A percentile compares a stretch with the other conserved stretches of the same genome.
Evolutionary conservation across 1,284 basidiomycete species (phyloP).

Genomic region (Tilletia setariae): DNA sequence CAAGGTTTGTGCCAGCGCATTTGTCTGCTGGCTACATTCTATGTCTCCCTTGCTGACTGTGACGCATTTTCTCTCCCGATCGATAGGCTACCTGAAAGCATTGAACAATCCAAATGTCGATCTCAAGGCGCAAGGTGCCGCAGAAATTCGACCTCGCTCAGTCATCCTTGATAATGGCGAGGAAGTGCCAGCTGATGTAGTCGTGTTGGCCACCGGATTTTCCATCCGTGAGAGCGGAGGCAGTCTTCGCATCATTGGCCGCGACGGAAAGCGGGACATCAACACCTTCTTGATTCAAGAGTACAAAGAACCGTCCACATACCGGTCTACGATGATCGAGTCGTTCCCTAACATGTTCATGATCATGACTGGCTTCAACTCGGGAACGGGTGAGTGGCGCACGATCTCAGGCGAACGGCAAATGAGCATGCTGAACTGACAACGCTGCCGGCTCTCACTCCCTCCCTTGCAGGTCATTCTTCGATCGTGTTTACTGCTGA

Average conservation of each 20-base stretch:
- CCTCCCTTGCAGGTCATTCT: conserved; percentile 27
- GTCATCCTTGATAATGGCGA: conserved; percentile 29
- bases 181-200: conserved; percentile 29
- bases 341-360: conserved; percentile 49
- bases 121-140: conserved; percentile 24
- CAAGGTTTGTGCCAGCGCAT: conserved; percentile 18
- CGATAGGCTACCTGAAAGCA: conserved; percentile 25
- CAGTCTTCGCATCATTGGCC: conserved; percentile 27
- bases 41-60: not conserved
- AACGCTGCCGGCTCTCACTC: too few species aligned
- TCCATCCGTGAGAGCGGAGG: conserved; percentile 25
- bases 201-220: conserved; percentile 33
- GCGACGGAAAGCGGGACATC: conserved; percentile 23
- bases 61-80: not conserved
- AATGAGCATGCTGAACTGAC: too few species aligned
- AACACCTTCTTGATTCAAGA: conserved; percentile 24
- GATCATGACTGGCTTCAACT: conserved; percentile 42
- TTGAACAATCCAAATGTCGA: conserved; percentile 31
- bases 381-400: conserved; percentile 36
- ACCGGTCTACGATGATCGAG: conserved; percentile 39
- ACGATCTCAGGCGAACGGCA: too few species aligned
- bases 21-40: not conserved
- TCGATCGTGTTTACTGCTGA: conserved; percentile 21
- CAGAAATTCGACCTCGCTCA: conserved; percentile 24
- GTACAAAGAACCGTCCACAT: conserved; percentile 27